Evolutionary conservation across 2,329 filamentous ascomycete genomes (phyloP), one percentile per base, ranked within the genome.

Genomic region (Xylaria polymorpha): DNA sequence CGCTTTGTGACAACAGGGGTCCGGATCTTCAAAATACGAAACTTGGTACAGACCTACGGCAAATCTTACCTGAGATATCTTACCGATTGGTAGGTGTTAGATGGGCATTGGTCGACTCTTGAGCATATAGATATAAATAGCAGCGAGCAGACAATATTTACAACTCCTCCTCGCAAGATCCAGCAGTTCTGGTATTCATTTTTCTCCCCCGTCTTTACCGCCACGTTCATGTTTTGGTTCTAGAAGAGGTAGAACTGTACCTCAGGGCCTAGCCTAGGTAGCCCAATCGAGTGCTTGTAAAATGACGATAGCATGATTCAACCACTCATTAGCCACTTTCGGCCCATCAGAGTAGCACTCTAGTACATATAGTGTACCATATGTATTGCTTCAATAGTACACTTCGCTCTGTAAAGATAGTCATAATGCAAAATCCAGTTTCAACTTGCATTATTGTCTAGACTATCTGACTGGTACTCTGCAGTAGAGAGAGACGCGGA

Each of bases 101-200:
- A 12, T 53, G 15, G 22, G 22, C 41, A 44, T 59, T 50, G 29
- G 37, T 57, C 37, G 29, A 20, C 25, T 29, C 22, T 57, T 57
- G 10, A 43, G 55, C 53, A 39, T 55, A 39, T 55, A 25, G 43
- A 61, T 66, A 66, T 58, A 66, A 61, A 65, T 68, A 68, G 61
- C 20, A 64, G 55, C 50, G 32, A 51, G 12, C 15, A 25, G 39
- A 39, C n/a, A 48, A n/a, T 25, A 7, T 32, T 43, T 18, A 32
- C 44, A 39, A 58, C 32, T 6, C 32, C n/a, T 29, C 41, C 18
- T 60, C 18, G 25, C 14, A 43, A 43, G 37, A 53, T 48, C 25
- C 10, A 25, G 25, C 18, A n/a, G 25, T 39, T 20, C 51, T 22
- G 14, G 43, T 44, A 44, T 29, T 29, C 14, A 20, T 57, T 41